Percentiles rank a stretch among this genome's conserved stretches.
phyloP scores from a whole-genome alignment of 495 filamentous ascomycete genomes.

The Trichoderma gamsii region DNA sequence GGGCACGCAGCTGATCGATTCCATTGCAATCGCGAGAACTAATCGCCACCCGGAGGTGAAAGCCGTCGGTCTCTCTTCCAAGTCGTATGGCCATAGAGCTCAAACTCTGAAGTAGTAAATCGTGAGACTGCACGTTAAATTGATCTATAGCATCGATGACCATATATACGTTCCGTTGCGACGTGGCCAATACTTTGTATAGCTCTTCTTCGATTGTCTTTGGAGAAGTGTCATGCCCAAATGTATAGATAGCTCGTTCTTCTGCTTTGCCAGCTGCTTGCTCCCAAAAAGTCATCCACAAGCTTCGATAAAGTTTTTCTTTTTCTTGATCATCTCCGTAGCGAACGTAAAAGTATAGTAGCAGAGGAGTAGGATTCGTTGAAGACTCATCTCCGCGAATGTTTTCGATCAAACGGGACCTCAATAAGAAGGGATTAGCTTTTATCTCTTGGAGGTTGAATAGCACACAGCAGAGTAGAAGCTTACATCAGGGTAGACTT shows the following conservation, averaged over 20 bases:
- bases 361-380: neutral
- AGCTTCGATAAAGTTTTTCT: too few species aligned
- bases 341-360: neutral
- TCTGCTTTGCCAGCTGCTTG: too few species aligned
- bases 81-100: neutral
- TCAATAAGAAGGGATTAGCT: neutral
- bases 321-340: neutral
- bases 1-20: neutral
- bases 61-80: neutral
- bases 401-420: neutral
- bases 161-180: neutral
- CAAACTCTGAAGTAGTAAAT: neutral
- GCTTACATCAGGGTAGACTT: slow-evolving; percentile 2
- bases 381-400: neutral
- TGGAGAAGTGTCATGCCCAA: too few species aligned
- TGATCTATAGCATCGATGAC: slow-evolving; percentile 1
- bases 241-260: too few species aligned
- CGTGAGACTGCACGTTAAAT: neutral
- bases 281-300: too few species aligned
- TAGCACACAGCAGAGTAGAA: neutral
- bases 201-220: neutral
- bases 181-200: neutral
- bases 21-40: neutral
- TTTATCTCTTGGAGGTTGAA: neutral
- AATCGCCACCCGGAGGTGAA: neutral